These are phyloP conservation scores for Rhodotorula sp. DNA, from an alignment of 1,284 basidiomycete species.

Conservation along the genomic window DNA sequence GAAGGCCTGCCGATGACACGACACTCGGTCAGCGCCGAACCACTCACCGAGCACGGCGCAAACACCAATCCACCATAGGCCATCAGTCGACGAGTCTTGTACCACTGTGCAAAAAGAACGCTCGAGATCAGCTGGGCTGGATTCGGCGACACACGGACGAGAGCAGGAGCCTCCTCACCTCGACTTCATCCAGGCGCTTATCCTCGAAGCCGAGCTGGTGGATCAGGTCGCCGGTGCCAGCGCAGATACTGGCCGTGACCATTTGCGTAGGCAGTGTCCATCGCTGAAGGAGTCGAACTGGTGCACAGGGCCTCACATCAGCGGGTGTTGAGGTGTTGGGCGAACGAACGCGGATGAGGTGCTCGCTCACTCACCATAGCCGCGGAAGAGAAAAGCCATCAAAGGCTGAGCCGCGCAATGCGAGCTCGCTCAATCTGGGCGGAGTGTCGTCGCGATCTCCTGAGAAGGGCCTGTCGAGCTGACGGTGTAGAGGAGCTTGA, in stretches of 20 bases:
- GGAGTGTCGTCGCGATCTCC: neutral
- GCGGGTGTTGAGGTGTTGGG: neutral
- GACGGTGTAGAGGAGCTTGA: neutral
- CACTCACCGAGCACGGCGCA: conserved; percentile 35
- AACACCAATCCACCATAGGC: conserved; percentile 39
- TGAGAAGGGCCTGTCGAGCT: conserved; percentile 10
- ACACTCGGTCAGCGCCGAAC: neutral
- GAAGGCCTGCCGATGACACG: neutral
- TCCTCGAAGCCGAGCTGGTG: conserved; percentile 27
- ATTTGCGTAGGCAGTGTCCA: conserved; percentile 43
- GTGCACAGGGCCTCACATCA: neutral
- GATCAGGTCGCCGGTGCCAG: conserved; percentile 28
- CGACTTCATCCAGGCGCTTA: conserved; percentile 19
- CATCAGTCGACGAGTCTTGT: conserved; percentile 32
- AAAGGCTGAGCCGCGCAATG: neutral
- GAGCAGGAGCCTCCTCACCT: conserved; percentile 14
- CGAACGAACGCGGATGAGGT: neutral
- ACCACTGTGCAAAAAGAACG: conserved; percentile 21
- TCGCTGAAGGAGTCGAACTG: conserved; percentile 29
- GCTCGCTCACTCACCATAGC: conserved; percentile 29
- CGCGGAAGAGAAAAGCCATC: conserved; percentile 32
- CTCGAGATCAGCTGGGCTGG: neutral
- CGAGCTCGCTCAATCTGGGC: neutral
- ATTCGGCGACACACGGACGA: neutral
- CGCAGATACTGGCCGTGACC: conserved; percentile 31